A percentile compares a stretch with the other conserved stretches of the same genome.
phyloP scores from a whole-genome alignment of 1,284 basidiomycete genomes.

The Moesziomyces sp. region DNA sequence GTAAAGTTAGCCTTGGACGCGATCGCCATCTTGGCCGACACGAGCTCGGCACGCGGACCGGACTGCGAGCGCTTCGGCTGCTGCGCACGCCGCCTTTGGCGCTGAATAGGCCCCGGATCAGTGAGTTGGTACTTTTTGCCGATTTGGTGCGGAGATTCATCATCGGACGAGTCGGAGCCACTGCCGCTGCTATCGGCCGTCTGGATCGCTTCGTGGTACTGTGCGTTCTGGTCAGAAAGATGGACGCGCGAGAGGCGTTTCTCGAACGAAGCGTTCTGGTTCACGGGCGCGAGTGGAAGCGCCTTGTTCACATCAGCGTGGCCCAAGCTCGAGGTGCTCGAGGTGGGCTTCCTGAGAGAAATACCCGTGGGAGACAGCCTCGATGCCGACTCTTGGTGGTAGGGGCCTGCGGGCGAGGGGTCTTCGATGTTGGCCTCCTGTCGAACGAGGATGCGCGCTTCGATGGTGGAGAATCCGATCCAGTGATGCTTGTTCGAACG shows the following conservation, averaged over 20 bases:
- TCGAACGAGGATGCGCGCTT: slow-evolving; percentile 38
- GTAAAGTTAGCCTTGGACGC: slow-evolving; percentile 41
- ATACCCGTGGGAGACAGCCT: slow-evolving; percentile 11
- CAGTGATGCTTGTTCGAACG: slow-evolving; percentile 43
- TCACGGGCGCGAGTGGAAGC: slow-evolving; percentile 25
- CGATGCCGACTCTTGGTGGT: background rate
- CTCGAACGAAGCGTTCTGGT: slow-evolving; percentile 37
- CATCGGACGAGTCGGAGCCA: slow-evolving; percentile 7
- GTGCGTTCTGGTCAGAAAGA: slow-evolving; percentile 22
- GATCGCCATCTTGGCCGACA: slow-evolving; percentile 39
- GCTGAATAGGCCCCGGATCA: slow-evolving; percentile 26
- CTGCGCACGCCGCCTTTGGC: background rate
- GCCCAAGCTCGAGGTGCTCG: background rate
- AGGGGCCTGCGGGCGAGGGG: no score
- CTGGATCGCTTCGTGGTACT: slow-evolving; percentile 33
- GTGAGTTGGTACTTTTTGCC: slow-evolving; percentile 24
- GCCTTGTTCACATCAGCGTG: slow-evolving; percentile 19
- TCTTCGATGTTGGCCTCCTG: slow-evolving; percentile 10
- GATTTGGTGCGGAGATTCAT: slow-evolving; percentile 6
- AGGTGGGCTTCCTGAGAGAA: slow-evolving; percentile 9
- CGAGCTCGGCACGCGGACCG: slow-evolving; percentile 15
- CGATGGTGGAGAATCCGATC: slow-evolving; percentile 40
- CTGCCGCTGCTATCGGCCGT: slow-evolving; percentile 31
- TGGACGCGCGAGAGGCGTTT: slow-evolving; percentile 29
- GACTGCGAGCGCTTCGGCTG: slow-evolving; percentile 13